A percentile compares a stretch with the other conserved stretches of the same genome.
These are phyloP conservation scores for Huntiella decipiens DNA, from an alignment of 2,329 filamentous ascomycete genomes.

Conservation along the genomic window DNA sequence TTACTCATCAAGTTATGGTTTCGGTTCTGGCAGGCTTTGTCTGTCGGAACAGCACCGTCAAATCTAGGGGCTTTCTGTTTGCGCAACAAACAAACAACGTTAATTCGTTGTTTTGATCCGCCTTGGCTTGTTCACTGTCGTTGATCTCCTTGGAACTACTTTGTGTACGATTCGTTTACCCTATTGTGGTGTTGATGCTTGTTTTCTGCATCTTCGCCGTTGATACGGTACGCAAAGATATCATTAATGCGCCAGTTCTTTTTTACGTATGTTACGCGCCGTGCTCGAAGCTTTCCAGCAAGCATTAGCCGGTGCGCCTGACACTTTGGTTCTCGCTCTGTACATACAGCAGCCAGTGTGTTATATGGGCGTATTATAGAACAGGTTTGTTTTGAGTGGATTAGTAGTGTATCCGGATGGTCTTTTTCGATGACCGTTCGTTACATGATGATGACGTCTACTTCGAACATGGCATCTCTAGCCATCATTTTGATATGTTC, in stretches of 20 bases:
- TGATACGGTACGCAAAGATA: slow-evolving; percentile 3
- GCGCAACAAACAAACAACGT: slow-evolving; percentile 50
- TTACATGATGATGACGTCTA: slow-evolving; percentile 1
- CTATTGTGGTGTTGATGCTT: too few relatives aligned
- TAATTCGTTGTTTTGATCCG: slow-evolving; percentile 1
- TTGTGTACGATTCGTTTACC: background rate
- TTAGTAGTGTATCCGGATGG: background rate
- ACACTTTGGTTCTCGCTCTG: slow-evolving; percentile 1
- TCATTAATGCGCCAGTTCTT: slow-evolving; percentile 10
- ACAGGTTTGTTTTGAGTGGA: slow-evolving; percentile 11
- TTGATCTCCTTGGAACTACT: slow-evolving; percentile 6
- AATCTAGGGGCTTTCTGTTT: slow-evolving; percentile 73
- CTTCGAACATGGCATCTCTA: background rate
- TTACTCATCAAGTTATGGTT: slow-evolving; percentile 13
- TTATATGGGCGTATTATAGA: slow-evolving; percentile 9
- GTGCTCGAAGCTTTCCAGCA: background rate
- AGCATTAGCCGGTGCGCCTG: slow-evolving; percentile 7
- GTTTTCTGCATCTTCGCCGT: too few relatives aligned
- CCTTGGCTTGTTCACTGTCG: slow-evolving; percentile 36
- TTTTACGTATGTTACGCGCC: slow-evolving; percentile 8
- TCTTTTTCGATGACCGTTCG: background rate
- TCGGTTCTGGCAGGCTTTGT: slow-evolving; percentile 36
- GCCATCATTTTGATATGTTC: too few relatives aligned
- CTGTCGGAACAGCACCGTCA: slow-evolving; percentile 74
- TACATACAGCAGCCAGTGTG: background rate